Evolutionary conservation across 306 rosid species (phyloP), one percentile per base, ranked within the genome.

Genomic region (Cucurbita pepo): DNA sequence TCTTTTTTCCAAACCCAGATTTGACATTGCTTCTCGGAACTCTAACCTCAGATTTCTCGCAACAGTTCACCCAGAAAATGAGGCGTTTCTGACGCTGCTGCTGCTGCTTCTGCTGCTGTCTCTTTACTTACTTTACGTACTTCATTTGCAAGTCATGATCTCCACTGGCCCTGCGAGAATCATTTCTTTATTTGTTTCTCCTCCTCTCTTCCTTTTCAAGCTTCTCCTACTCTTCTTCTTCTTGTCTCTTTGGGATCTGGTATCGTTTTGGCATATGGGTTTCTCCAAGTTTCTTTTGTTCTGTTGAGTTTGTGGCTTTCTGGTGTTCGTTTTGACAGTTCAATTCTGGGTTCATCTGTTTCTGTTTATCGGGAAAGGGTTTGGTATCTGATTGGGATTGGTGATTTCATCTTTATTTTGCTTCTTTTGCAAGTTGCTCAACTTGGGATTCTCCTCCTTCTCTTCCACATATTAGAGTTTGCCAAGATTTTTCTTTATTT

Each of bases 341-440:
- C 45, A 56, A 65, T 53, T 60, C 69, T 78, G 71, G 30, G 66
- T 72, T 69, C 53, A 64, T 79, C 64, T 76, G 66, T 83, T 80
- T 78, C 58, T 80, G 80, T 56, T 75, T 81, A 79, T 85, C 6
- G 96, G 91, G 90, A 82, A 65, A 65, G 18, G 54, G 54, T 80
- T 78, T 79, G 86, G 86, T 83, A 48, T 77, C 69, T 5, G 69
- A 53, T 81, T 65, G 83, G 82, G 81, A 81, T 84, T 72, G 74
- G 77, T 78, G 83, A 78, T 69, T 71, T 60, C 71, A 82, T 19
- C 72, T 78, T 76, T 77, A 12, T 78, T 78, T 77, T 77, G 81
- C 77, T 83, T 82, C 76, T 71, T 44, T 62, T 80, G 67, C 75
- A 85, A 78, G 75, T 77, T 80, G 78, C 38, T 16, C 78, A 81